Conservation (phyloP, 805 yeast species). For the Wickerhamomyces bisporus region DNA sequence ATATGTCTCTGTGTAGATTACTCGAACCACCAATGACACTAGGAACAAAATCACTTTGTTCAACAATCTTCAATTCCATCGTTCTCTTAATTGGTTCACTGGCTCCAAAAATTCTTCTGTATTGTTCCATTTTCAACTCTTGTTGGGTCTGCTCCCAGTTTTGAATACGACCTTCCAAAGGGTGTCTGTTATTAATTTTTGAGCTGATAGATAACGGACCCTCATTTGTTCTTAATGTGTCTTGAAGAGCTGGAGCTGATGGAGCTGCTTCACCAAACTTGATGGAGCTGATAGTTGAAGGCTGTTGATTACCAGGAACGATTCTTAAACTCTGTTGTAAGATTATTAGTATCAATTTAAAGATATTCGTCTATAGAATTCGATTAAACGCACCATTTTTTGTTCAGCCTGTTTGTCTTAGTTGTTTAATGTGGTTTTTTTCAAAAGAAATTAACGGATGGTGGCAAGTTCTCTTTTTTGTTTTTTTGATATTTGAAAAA, state of each 20-base stretch:
- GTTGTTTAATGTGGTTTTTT: background rate
- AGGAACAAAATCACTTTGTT: conserved; percentile 67
- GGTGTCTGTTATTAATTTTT: conserved; percentile 74
- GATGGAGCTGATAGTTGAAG: conserved; percentile 44
- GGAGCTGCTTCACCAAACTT: conserved; percentile 47
- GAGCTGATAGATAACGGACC: conserved; percentile 54
- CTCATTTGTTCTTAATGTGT: conserved; percentile 56
- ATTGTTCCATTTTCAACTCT: conserved; percentile 65
- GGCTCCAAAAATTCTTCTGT: conserved; percentile 81
- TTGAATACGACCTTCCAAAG: conserved; percentile 68
- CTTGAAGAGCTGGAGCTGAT: conserved; percentile 67
- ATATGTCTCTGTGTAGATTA: conserved; percentile 68
- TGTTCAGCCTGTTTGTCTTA: background rate
- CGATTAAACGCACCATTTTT: conserved; percentile 1
- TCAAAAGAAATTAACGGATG: background rate
- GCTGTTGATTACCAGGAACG: conserved; percentile 47
- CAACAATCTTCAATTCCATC: conserved; percentile 80
- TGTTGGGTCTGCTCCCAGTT: conserved; percentile 80
- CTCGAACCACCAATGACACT: conserved; percentile 50
- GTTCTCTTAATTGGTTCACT: conserved; percentile 90
- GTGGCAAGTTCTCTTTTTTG: background rate
- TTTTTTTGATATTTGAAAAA: background rate
- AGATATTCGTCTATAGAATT: background rate
- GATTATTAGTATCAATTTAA: background rate
- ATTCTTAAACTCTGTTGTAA: conserved; percentile 32